Conservation (phyloP, 495 filamentous ascomycete species). For the Alectoria sarmentosa region DNA sequence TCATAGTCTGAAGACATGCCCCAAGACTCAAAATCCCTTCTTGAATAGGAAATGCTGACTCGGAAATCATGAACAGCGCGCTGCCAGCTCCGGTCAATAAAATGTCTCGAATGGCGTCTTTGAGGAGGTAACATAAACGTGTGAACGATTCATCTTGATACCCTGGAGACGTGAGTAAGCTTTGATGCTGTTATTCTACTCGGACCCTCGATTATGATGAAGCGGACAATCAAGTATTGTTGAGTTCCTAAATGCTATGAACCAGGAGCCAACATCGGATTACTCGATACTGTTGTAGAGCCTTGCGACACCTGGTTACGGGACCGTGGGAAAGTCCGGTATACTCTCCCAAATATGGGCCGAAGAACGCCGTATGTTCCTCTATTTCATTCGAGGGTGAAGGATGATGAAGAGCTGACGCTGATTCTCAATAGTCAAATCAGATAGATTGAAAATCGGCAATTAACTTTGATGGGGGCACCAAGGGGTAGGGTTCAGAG, state of each 20-base stretch:
- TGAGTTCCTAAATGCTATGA: background rate
- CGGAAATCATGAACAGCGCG: no score
- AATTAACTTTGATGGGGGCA: no score
- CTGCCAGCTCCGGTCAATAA: constrained; percentile 43
- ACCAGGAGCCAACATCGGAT: background rate
- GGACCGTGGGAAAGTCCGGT: background rate
- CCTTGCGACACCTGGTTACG: background rate
- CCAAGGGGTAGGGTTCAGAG: no score
- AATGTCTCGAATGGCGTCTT: constrained; percentile 43
- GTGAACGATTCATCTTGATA: background rate
- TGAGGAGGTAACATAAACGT: constrained; percentile 35
- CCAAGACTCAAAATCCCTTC: no score
- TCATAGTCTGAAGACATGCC: no score
- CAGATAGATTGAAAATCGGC: no score
- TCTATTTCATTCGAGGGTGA: background rate
- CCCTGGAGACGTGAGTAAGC: background rate
- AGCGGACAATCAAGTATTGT: background rate
- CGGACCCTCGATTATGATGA: background rate
- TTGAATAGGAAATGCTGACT: no score
- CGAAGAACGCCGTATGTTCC: background rate
- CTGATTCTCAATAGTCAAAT: background rate
- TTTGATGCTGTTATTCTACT: background rate
- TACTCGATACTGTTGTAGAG: background rate
- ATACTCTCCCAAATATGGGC: background rate
- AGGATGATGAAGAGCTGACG: background rate